Evolutionary conservation across 148 eudicot genomes (phyloP), one percentile per base, ranked within the genome.

Genomic region (Fallopia convolvulus): DNA sequence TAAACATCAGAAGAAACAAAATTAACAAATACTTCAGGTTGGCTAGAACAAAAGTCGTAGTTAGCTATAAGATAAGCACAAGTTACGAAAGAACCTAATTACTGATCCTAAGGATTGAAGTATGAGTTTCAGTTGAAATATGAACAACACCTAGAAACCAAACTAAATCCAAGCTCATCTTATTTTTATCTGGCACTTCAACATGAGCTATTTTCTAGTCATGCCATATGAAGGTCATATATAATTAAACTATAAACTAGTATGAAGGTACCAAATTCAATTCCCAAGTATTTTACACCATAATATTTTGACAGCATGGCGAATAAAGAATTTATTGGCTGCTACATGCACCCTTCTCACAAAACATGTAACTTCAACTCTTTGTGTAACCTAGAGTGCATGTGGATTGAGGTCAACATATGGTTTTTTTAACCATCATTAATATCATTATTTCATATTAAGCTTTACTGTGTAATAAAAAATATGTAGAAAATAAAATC

Each of bases 11-110:
- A 68, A 68, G 44, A 68, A 68, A 68, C 40, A 68, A 39, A 68
- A 68, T 21, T 36, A 68, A 68, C 40, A 68, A 39, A 68, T 68
- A 39, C 70, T 61, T 61, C 70, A 61, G 70, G 39, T 15, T 61
- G 70, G 70, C 70, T 30, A 61, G 11, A 61, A 30, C 70, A 61
- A 61, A 61, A 23, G 36, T 30, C 2, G 4, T 2, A 61, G 6
- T 61, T 61, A 61, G 39, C 9, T 55, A 20, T 6, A 1, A n/a
- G 6, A 52, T n/a, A 18, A 55, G 8, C 8, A 44, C 47, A 8
- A 6, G 26, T n/a, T n/a, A 20, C 26, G 1, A 20, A 10, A 55
- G 26, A 55, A 55, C 56, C 61, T 26, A n/a, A 55, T 18, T 55
- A n/a, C 61, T 55, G 61, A 55, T n/a, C 26, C 61, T 55, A 55